Evolutionary conservation across 192 early-diverging fungal genomes (phyloP).

Genomic region (Thoreauomyces humboldtii): DNA sequence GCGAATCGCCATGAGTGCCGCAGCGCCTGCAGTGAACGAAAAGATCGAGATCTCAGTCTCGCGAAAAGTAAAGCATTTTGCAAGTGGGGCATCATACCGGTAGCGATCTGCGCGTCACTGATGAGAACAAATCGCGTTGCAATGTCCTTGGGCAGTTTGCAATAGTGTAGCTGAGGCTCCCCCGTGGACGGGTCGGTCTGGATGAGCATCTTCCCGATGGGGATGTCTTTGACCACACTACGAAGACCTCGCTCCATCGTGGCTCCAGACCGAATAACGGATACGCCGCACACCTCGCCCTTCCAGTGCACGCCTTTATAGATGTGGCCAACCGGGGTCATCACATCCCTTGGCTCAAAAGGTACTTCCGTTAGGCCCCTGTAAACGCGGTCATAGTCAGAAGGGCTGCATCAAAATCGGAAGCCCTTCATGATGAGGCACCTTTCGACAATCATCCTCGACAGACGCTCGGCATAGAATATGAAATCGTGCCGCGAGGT

Average conservation of each 20-base stretch:
- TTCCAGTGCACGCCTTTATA: constrained; percentile 57
- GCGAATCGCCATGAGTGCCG: constrained; percentile 93
- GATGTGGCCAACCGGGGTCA: constrained; percentile 57
- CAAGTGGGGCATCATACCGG: too few relatives aligned
- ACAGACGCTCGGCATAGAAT: constrained; percentile 87
- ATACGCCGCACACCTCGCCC: constrained; percentile 67
- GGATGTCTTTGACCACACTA: constrained; percentile 74
- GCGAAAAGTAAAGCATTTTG: too few relatives aligned
- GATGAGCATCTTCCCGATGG: constrained; percentile 89
- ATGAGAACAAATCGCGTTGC: constrained; percentile 63
- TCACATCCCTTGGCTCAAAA: constrained; percentile 43
- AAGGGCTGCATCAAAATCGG: not conserved
- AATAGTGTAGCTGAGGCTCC: constrained; percentile 88
- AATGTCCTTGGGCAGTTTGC: constrained; percentile 71
- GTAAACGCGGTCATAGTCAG: not conserved
- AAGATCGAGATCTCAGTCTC: too few relatives aligned
- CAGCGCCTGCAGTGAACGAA: constrained; percentile 63
- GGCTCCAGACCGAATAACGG: constrained; percentile 83
- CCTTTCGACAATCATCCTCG: constrained; percentile 81
- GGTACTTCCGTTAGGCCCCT: constrained; percentile 66
- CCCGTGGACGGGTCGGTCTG: constrained; percentile 74
- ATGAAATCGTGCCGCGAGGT: constrained; percentile 83
- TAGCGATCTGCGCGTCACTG: constrained; percentile 86
- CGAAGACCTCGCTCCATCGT: constrained; percentile 86
- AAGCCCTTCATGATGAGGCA: constrained; percentile 11